These are phyloP conservation scores for Meyerozyma guilliermondii DNA, from an alignment of 1,139 yeast species.

Conservation along the genomic window DNA sequence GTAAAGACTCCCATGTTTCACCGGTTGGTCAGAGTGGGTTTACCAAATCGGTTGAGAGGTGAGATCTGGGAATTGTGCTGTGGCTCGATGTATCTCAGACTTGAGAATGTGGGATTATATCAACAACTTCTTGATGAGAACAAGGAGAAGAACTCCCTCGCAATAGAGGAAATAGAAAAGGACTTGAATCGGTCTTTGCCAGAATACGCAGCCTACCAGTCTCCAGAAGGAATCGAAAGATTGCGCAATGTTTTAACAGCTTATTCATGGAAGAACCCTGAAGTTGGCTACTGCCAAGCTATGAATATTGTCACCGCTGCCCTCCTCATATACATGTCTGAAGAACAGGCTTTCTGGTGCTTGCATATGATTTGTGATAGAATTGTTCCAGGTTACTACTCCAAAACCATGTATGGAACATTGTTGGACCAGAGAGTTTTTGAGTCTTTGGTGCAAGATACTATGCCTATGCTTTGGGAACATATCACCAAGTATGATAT, in stretches of 20 bases:
- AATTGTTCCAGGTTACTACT: slow-evolving; percentile 91
- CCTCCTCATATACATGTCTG: slow-evolving; percentile 85
- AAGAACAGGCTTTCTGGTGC: slow-evolving; percentile 97
- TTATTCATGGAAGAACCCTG: slow-evolving; percentile 96
- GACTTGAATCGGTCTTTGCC: slow-evolving; percentile 93
- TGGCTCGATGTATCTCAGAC: slow-evolving; percentile 77
- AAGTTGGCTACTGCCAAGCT: slow-evolving; percentile 97
- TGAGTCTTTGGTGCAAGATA: slow-evolving; percentile 82
- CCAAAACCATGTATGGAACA: slow-evolving; percentile 97
- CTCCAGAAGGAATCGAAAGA: slow-evolving; percentile 76
- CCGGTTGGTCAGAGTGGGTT: slow-evolving; percentile 80
- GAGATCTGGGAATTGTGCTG: slow-evolving; percentile 93
- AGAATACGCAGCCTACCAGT: slow-evolving; percentile 92
- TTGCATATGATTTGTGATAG: slow-evolving; percentile 77
- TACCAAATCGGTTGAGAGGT: slow-evolving; percentile 89
- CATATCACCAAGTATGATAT: slow-evolving; percentile 78
- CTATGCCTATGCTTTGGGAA: slow-evolving; percentile 85
- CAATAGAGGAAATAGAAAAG: slow-evolving; percentile 94
- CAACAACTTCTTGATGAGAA: slow-evolving; percentile 52
- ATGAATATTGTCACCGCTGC: slow-evolving; percentile 98
- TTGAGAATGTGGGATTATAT: slow-evolving; percentile 60
- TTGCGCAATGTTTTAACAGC: slow-evolving; percentile 86
- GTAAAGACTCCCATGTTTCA: slow-evolving; percentile 74
- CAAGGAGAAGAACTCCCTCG: slow-evolving; percentile 62
- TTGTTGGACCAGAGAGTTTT: slow-evolving; percentile 89